phyloP scores from a whole-genome alignment of 805 yeast species.

The Candida endomychidarum region DNA sequence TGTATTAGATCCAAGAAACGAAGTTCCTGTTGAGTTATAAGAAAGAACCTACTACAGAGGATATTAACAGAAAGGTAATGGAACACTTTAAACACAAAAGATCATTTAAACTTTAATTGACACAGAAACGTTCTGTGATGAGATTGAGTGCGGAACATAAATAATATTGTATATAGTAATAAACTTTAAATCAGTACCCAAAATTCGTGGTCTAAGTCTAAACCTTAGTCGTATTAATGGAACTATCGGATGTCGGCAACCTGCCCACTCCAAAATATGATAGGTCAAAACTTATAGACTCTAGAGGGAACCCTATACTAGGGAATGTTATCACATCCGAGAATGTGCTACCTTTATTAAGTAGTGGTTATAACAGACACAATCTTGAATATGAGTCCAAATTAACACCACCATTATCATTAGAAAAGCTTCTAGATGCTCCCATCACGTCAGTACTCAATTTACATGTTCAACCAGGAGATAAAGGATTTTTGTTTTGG shows the following conservation, averaged over 20 bases:
- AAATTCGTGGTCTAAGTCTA: too few species aligned
- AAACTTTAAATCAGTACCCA: not conserved
- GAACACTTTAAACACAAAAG: too few species aligned
- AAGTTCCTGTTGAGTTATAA: slow-evolving; percentile 21
- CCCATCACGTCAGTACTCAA: slow-evolving; percentile 32
- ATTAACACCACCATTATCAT: slow-evolving; percentile 20
- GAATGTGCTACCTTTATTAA: slow-evolving; percentile 8
- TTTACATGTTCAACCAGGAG: slow-evolving; percentile 38
- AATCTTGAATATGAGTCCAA: slow-evolving; percentile 17
- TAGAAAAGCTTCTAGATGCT: slow-evolving; percentile 31
- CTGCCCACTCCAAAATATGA: not conserved
- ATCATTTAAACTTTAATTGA: too few species aligned
- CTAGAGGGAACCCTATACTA: slow-evolving; percentile 5
- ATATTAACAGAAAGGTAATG: too few species aligned
- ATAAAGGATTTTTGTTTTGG: slow-evolving; percentile 49
- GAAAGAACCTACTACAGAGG: too few species aligned
- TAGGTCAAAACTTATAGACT: slow-evolving; percentile 7
- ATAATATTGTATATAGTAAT: slow-evolving; percentile 4
- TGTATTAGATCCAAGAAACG: slow-evolving; percentile 38
- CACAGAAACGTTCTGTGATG: too few species aligned
- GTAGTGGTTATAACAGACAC: slow-evolving; percentile 12
- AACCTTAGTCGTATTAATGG: too few species aligned
- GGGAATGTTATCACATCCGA: slow-evolving; percentile 7
- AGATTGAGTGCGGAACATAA: not conserved
- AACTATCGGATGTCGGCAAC: not conserved